These are phyloP conservation scores for Cercospora sesami DNA, from an alignment of 2,329 filamentous ascomycete species.

Conservation along the genomic window DNA sequence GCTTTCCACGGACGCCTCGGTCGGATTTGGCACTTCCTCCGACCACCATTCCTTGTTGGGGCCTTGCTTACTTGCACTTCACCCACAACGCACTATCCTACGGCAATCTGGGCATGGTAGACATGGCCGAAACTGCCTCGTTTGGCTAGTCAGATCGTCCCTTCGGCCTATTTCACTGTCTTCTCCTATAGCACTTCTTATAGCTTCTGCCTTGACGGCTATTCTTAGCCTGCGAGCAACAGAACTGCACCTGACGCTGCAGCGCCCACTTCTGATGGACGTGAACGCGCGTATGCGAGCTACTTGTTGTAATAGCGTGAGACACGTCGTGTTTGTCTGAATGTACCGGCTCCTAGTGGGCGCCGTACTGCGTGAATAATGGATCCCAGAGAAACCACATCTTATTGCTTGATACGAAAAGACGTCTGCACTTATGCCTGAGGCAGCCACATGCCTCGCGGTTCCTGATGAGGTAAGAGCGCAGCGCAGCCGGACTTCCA, in stretches of 20 bases:
- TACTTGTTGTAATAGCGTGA: too few species aligned
- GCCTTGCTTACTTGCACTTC: background rate
- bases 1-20: background rate
- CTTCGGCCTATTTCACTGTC: background rate
- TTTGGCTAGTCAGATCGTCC: background rate
- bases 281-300: too few species aligned
- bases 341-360: too few species aligned
- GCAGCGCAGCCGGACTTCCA: background rate
- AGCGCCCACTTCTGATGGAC: too few species aligned
- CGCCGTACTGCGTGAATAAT: too few species aligned
- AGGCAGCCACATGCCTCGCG: background rate
- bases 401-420: background rate
- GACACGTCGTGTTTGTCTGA: too few species aligned
- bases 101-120: background rate
- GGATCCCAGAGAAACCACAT: too few species aligned
- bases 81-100: background rate
- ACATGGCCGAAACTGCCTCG: background rate
- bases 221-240: background rate
- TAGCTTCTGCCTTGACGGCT: background rate
- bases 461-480: slow-evolving; percentile 11
- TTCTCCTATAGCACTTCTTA: background rate
- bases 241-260: too few species aligned
- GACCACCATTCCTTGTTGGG: background rate
- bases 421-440: background rate
- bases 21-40: background rate